A percentile compares a stretch with the other conserved stretches of the same genome.
Evolutionary conservation across 2,329 filamentous ascomycete genomes (phyloP).

Genomic region (Daldinia sp.): DNA sequence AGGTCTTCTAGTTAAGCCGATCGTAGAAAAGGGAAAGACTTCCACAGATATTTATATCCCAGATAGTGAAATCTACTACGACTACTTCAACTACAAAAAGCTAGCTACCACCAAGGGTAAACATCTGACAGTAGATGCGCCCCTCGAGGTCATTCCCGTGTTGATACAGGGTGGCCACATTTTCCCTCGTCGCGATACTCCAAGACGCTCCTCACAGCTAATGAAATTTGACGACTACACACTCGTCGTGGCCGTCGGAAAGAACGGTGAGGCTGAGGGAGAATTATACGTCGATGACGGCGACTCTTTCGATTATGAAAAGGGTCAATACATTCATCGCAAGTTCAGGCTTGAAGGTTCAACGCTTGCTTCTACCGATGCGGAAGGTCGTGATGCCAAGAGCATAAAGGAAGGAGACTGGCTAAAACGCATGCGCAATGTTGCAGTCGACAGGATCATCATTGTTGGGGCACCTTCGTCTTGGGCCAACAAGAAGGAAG

Average conservation of each 20-base stretch:
- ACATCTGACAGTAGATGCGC: conserved; percentile 73
- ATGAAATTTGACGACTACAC: conserved; percentile 98
- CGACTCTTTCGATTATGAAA: conserved; percentile 86
- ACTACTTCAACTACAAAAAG: conserved; percentile 89
- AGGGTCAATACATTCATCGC: conserved; percentile 88
- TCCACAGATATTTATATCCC: conserved; percentile 85
- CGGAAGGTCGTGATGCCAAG: conserved; percentile 62
- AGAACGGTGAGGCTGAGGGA: conserved; percentile 75
- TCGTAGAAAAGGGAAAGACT: conserved; percentile 78
- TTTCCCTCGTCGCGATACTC: conserved; percentile 86
- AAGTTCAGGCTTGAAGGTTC: conserved; percentile 72
- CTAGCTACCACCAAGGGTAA: conserved; percentile 76
- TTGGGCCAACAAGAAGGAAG: conserved; percentile 73
- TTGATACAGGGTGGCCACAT: conserved; percentile 94
- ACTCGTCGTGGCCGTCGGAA: conserved; percentile 77
- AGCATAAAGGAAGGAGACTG: conserved; percentile 75
- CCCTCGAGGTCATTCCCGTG: conserved; percentile 85
- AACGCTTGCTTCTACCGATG: conserved; percentile 74
- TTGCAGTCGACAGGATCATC: conserved; percentile 84
- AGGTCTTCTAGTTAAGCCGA: conserved; percentile 90
- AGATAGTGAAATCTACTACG: conserved; percentile 89
- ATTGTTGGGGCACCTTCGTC: conserved; percentile 78
- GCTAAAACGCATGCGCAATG: conserved; percentile 78
- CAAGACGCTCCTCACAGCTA: conserved; percentile 82
- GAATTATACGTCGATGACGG: conserved; percentile 93